Evolutionary conservation across 2,329 filamentous ascomycete species (phyloP).

Genomic region (Graphiopsis chlorocephala): DNA sequence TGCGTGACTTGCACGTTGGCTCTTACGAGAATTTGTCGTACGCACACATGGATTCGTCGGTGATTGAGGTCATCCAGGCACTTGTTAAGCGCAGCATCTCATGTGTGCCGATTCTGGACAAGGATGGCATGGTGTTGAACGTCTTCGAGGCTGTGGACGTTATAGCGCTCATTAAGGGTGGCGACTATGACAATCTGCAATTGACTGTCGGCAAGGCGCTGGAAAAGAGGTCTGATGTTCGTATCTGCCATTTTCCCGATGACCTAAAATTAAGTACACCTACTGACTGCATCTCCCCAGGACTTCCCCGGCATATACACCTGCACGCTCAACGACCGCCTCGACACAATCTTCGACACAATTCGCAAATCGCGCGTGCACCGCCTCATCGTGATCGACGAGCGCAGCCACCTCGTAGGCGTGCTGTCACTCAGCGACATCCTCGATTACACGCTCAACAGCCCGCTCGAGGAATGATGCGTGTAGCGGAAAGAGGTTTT

Average conservation of each 20-base stretch:
- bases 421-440: conserved; percentile 95
- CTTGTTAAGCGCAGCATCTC: conserved; percentile 93
- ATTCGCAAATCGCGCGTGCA: conserved; percentile 94
- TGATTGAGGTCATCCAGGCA: conserved; percentile 90
- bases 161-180: conserved; percentile 90
- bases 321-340: conserved; percentile 83
- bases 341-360: conserved; percentile 95
- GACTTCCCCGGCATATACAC: conserved; percentile 97
- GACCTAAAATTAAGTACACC: neutral
- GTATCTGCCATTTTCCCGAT: conserved; percentile 22
- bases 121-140: conserved; percentile 76
- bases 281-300: conserved; percentile 37
- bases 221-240: conserved; percentile 73
- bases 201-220: conserved; percentile 85
- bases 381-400: conserved; percentile 87
- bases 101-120: conserved; percentile 87
- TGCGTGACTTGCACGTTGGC: conserved; percentile 80
- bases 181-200: conserved; percentile 85
- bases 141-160: conserved; percentile 98
- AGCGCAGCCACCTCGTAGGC: conserved; percentile 79
- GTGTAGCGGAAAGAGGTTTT: neutral
- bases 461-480: conserved; percentile 31
- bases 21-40: conserved; percentile 80
- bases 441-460: conserved; percentile 78
- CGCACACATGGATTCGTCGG: conserved; percentile 81